Percentiles rank a stretch among this genome's conserved stretches.
phyloP scores from a whole-genome alignment of 306 rosid genomes.

The Sicyos edulis region DNA sequence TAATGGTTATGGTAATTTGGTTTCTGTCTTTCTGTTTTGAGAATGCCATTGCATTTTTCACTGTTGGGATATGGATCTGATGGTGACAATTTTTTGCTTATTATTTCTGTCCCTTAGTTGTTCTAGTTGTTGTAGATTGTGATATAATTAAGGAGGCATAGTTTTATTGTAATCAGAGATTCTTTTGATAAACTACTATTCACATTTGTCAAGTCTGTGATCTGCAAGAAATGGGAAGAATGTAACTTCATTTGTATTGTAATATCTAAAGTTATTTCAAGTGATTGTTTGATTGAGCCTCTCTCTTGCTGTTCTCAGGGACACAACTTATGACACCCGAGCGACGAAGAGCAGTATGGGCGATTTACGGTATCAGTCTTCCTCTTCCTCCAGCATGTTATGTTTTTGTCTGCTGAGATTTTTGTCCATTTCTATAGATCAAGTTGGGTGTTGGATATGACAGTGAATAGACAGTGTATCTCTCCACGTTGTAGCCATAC shows the following conservation, averaged over 20 bases:
- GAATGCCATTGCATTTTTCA: background rate
- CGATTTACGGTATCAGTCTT: constrained; percentile 61
- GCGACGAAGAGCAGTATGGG: constrained; percentile 82
- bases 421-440: background rate
- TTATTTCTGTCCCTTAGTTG: background rate
- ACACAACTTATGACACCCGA: constrained; percentile 88
- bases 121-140: background rate
- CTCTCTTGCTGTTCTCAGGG: constrained; percentile 36
- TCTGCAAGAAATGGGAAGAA: background rate
- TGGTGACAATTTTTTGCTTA: background rate
- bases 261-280: background rate
- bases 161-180: background rate
- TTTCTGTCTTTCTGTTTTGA: background rate
- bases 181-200: background rate
- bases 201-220: background rate
- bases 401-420: constrained; percentile 12
- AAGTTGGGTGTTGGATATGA: constrained; percentile 12
- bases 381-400: background rate
- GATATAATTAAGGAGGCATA: background rate
- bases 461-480: background rate
- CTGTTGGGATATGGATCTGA: background rate
- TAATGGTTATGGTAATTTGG: background rate
- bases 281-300: constrained; percentile 16
- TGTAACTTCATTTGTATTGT: background rate
- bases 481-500: background rate